Base-by-base conservation (phyloP, 83 land plant genomes). In the Isoetes engelmannii region DNA sequence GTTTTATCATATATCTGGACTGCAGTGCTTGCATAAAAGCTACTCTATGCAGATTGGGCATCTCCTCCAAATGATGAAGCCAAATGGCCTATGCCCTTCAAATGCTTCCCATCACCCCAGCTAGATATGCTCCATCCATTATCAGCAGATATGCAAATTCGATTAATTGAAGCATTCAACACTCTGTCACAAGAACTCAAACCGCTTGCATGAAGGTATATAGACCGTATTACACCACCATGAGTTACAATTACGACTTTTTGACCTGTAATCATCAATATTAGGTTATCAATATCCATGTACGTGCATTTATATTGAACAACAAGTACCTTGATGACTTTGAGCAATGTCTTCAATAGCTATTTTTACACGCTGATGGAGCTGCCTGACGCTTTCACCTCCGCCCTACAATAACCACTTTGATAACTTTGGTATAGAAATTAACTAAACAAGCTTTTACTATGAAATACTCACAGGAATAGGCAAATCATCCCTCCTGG, bases 301-400 rank as follows among this genome's bases (percentile, higher is more conserved):
- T 17, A 17, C 17, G 0, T 6, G 1, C 69, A 18, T 4, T 12
- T 10, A 17, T 1, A 48, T 7, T 20, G 13, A 48, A 71, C 28
- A 5, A 18, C 6, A 45, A 56, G 50, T 70, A 79, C 85, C 86
- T 74, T 19, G 60, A 48, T 84, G 86, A 18, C 72, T 69, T 20
- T 53, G 21, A 49, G 81, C 86, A 57, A 88, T 83, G 65, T 65
- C 82, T 45, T 88, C 66, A 72, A 85, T 69, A n/a, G 77, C 54
- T 51, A 81, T 70, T 50, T 73, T 75, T 58, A 77, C 58, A 15
- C 92, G 89, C n/a, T 67, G 19, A 64, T 76, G 71, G 50, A 88
- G 70, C 67, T 85, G 84, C 67, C 81, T 75, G 43, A 71, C n/a
- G 71, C 92, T 88, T 72, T 88, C 92, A 74, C 92, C 92, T 69